Percentiles rank a stretch among this genome's conserved stretches.
Conservation (phyloP, 2,329 filamentous ascomycete species). For the Grosmannia clavigera region DNA sequence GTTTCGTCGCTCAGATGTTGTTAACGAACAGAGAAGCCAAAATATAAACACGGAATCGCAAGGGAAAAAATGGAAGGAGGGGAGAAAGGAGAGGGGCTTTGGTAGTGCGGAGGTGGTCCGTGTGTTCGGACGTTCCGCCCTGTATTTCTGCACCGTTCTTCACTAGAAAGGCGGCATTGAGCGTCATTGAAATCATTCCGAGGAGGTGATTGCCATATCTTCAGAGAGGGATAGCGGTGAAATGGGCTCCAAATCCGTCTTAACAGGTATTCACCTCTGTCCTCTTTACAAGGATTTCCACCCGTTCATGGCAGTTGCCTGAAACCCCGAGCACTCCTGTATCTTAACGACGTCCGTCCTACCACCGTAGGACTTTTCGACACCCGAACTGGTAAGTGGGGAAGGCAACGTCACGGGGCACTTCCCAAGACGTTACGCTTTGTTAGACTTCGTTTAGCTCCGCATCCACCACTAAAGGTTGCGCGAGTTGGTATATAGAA, state of each 20-base stretch:
- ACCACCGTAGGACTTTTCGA: slow-evolving; percentile 1
- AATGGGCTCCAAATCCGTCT: background rate
- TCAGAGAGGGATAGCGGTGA: background rate
- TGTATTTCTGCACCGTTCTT: slow-evolving; percentile 1
- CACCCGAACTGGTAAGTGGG: background rate
- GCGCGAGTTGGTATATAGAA: no score
- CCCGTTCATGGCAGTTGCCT: background rate
- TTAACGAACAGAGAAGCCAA: background rate
- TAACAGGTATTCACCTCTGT: background rate
- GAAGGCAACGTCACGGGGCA: background rate
- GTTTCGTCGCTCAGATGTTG: background rate
- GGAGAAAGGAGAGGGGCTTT: slow-evolving; percentile 1
- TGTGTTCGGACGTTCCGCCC: slow-evolving; percentile 1
- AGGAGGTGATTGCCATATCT: background rate
- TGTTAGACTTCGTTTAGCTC: background rate
- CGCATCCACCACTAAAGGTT: no score
- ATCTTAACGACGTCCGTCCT: background rate
- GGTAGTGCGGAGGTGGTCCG: slow-evolving; percentile 7
- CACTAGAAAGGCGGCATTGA: background rate
- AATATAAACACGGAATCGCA: slow-evolving; percentile 1
- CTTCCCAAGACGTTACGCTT: background rate
- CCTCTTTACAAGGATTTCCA: background rate
- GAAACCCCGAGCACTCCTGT: background rate
- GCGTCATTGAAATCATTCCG: background rate
- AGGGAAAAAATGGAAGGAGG: slow-evolving; percentile 2